These are phyloP conservation scores for Prosopis cineraria DNA, from an alignment of 306 rosid species.

Conservation along the genomic window DNA sequence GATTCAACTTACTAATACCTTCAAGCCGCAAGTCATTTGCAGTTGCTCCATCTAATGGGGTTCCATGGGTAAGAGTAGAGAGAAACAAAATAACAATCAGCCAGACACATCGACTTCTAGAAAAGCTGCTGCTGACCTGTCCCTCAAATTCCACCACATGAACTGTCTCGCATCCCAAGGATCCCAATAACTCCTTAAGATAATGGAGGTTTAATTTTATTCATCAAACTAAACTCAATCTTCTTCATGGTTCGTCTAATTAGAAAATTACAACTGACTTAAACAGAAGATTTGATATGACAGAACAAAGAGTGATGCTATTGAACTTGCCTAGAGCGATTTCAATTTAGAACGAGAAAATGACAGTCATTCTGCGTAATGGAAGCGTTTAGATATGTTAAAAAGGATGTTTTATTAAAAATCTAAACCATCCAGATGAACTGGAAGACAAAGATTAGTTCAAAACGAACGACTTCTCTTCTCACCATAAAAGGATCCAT, in stretches of 20 bases:
- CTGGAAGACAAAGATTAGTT: background rate
- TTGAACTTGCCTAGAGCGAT: background rate
- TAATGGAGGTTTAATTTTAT: background rate
- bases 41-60: background rate
- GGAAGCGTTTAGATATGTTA: background rate
- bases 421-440: background rate
- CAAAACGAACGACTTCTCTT: background rate
- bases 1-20: background rate
- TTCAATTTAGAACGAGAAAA: background rate
- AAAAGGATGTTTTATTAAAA: background rate
- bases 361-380: background rate
- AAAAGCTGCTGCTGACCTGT: background rate
- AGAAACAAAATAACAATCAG: background rate
- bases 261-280: background rate
- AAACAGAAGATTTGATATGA: background rate
- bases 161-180: background rate
- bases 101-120: background rate
- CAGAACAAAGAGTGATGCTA: background rate
- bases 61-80: background rate
- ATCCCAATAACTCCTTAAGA: background rate
- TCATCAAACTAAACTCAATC: background rate
- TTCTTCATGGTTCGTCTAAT: background rate
- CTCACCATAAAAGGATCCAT: background rate
- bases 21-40: background rate
- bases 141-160: background rate